Conservation (phyloP, 257 asterid genomes). For the Thymus mandschuricus region DNA sequence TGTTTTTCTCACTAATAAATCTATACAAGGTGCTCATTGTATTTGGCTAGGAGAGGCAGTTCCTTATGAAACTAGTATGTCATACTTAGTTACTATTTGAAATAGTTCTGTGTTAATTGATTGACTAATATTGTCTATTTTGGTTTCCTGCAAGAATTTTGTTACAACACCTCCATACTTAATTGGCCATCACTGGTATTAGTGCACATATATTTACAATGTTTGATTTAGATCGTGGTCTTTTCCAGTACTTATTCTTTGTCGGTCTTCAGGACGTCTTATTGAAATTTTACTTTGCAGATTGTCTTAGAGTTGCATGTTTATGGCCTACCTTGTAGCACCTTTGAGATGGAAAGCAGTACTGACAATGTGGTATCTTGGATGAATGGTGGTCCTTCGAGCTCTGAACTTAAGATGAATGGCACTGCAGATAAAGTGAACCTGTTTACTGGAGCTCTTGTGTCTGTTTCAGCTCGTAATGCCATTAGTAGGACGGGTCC, state of each 20-base stretch:
- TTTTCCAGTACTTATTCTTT: conserved; percentile 10
- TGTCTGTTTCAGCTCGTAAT: conserved; percentile 28
- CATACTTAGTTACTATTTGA: conserved; percentile 12
- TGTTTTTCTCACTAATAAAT: conserved; percentile 1
- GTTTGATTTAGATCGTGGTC: conserved; percentile 15
- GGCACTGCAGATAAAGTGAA: conserved; percentile 42
- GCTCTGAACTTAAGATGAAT: conserved; percentile 45
- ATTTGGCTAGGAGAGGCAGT: background rate
- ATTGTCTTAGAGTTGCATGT: conserved; percentile 53
- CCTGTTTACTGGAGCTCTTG: conserved; percentile 36
- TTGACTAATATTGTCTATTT: background rate
- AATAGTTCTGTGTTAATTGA: background rate
- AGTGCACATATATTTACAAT: conserved; percentile 5
- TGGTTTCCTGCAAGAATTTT: conserved; percentile 1
- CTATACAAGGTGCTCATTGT: background rate
- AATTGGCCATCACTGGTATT: background rate
- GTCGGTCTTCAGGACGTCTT: background rate
- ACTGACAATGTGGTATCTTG: conserved; percentile 42
- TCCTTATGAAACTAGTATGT: background rate
- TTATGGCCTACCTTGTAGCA: conserved; percentile 49
- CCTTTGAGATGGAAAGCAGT: conserved; percentile 43
- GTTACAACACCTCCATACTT: background rate
- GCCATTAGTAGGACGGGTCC: conserved; percentile 35
- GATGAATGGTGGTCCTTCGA: conserved; percentile 39
- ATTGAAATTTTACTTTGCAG: conserved; percentile 37